Evolutionary conservation across 768 basidiomycete genomes (phyloP).

Genomic region (Lentinula sp.): DNA sequence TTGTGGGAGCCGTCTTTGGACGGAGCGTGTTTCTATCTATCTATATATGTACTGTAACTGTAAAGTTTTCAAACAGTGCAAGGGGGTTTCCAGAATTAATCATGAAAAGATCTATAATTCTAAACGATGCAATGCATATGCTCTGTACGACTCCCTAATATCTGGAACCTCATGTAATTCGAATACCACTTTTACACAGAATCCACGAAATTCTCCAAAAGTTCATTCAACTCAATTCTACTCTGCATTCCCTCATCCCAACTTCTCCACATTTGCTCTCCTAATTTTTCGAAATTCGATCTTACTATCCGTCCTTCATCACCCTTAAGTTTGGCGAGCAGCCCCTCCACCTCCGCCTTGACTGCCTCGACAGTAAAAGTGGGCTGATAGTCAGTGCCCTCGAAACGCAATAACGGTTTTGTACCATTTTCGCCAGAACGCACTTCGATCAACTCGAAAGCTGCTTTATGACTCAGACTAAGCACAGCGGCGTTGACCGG

Average conservation of each 20-base stretch:
- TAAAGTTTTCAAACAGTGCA: too few species aligned
- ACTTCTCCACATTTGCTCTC: background rate
- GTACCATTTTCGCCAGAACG: slow-evolving; percentile 1
- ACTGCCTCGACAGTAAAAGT: slow-evolving; percentile 3
- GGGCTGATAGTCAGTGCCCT: background rate
- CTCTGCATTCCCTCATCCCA: background rate
- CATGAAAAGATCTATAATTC: too few species aligned
- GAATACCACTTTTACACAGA: background rate
- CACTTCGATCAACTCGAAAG: slow-evolving; percentile 4
- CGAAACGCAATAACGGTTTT: background rate
- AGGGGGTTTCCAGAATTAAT: too few species aligned
- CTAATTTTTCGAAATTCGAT: background rate
- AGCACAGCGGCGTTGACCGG: background rate
- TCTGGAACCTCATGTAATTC: too few species aligned
- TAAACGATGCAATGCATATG: too few species aligned
- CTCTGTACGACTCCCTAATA: too few species aligned
- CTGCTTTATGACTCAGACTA: background rate
- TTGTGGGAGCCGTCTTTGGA: too few species aligned
- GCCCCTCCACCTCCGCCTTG: background rate
- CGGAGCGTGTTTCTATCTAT: too few species aligned
- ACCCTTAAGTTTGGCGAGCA: background rate
- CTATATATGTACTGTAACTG: too few species aligned
- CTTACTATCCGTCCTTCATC: slow-evolving; percentile 1
- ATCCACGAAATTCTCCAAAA: background rate
- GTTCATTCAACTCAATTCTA: background rate